Evolutionary conservation across 768 basidiomycete species (phyloP), one percentile per base, ranked within the genome.

Genomic region (Kwoniella dejecticola): DNA sequence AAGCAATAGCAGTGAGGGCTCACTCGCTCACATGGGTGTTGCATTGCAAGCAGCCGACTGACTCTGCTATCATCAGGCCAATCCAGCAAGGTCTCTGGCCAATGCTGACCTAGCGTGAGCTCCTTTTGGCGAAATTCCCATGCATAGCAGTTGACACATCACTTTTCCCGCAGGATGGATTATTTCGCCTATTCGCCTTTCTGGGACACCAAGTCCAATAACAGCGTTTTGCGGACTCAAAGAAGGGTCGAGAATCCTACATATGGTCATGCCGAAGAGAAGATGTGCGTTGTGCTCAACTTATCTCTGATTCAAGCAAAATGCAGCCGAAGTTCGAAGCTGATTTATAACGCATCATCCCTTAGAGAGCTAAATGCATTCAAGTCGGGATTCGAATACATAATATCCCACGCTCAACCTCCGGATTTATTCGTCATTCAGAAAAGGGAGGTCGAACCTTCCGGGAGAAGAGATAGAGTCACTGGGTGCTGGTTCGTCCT

Each of bases 111-210:
- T 70, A 27, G 71, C 69, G 71, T 73, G 47, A 62, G 71, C 56
- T 45, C n/a, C n/a, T 1, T 19, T 19, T n/a, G 17, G 21, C 54
- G 15, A 13, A 6, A 26, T 10, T 41, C 7, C 29, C 4, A 15
- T 38, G 15, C n/a, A 45, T 6, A 19, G 45, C n/a, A n/a, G n/a
- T n/a, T 30, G 10, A 8, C 36, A 30, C n/a, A 45, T 46, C 13
- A 58, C 31, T 33, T 40, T 12, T 26, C 2, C n/a, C 21, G 29
- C 42, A 74, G 72, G 56, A 58, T 76, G 60, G 74, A 76, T 56
- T 76, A 76, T 55, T 76, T 76, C 50, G 69, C 71, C 10, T 69
- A 63, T 27, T 76, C 74, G 7, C 74, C 74, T 15, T 76, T 76
- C 61, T 76, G 70, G 65, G 74, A 76, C 60, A 31, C 59, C 6